These are phyloP conservation scores for Ramaria sp. DNA, from an alignment of 768 basidiomycete species.

Conservation along the genomic window DNA sequence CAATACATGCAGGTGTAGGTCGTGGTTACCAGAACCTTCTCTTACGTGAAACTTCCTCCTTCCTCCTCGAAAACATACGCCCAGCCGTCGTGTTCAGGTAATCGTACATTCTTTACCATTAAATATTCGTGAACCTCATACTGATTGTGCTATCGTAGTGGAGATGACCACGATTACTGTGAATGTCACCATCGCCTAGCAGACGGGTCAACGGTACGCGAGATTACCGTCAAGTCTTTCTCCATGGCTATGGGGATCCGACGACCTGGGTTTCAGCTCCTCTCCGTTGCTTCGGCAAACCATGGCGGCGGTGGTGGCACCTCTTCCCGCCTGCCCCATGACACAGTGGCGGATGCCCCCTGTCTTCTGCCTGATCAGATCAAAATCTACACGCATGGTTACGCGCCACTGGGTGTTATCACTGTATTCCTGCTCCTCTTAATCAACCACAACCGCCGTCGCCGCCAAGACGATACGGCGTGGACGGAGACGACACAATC, in stretches of 20 bases:
- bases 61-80: constrained; percentile 51
- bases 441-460: constrained; percentile 24
- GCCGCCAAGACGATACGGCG: background rate
- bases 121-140: background rate
- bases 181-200: constrained; percentile 47
- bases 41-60: constrained; percentile 48
- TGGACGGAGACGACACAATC: background rate
- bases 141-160: constrained; percentile 31
- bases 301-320: background rate
- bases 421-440: constrained; percentile 44
- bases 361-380: constrained; percentile 83
- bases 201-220: constrained; percentile 32
- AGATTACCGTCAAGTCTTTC: constrained; percentile 82
- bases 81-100: constrained; percentile 74
- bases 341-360: constrained; percentile 46
- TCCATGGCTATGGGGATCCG: constrained; percentile 85
- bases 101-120: constrained; percentile 8
- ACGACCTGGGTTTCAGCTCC: constrained; percentile 80
- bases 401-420: constrained; percentile 56
- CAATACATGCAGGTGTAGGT: constrained; percentile 63
- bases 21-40: constrained; percentile 80
- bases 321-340: constrained; percentile 7
- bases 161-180: constrained; percentile 95
- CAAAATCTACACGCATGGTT: constrained; percentile 61
- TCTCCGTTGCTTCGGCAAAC: constrained; percentile 50